These are phyloP conservation scores for Beauveria asiatica DNA, from an alignment of 2,329 filamentous ascomycete species.

Conservation along the genomic window DNA sequence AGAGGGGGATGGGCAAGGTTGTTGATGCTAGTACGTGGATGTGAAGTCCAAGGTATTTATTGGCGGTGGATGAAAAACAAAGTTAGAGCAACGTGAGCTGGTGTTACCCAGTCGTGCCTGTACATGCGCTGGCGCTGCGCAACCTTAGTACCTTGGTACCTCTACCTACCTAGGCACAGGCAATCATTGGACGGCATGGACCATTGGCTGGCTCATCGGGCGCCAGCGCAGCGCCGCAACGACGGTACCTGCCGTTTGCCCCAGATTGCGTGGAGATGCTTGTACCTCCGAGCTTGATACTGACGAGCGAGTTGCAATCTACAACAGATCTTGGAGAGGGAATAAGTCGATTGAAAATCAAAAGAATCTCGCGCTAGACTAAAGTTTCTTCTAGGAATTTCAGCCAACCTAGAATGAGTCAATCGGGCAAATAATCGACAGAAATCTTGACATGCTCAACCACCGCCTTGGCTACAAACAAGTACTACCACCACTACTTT, in stretches of 20 bases:
- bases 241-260: not conserved
- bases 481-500: too few species aligned
- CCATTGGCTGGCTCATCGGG: too few species aligned
- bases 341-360: not conserved
- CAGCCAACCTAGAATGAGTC: too few species aligned
- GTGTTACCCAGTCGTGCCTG: not conserved
- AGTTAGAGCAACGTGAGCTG: constrained; percentile 13
- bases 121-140: not conserved
- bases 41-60: constrained; percentile 16
- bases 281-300: not conserved
- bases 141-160: too few species aligned
- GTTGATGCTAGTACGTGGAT: constrained; percentile 14
- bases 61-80: constrained; percentile 24
- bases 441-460: too few species aligned
- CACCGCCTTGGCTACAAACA: too few species aligned
- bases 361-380: too few species aligned
- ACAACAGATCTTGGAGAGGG: not conserved
- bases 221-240: not conserved
- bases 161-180: too few species aligned
- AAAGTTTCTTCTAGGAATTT: too few species aligned
- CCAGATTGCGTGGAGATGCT: not conserved
- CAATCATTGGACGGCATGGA: too few species aligned
- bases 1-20: not conserved
- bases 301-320: not conserved
- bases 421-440: too few species aligned